Evolutionary conservation across 2,329 filamentous ascomycete genomes (phyloP).

Genomic region (Microsporum audouinii): DNA sequence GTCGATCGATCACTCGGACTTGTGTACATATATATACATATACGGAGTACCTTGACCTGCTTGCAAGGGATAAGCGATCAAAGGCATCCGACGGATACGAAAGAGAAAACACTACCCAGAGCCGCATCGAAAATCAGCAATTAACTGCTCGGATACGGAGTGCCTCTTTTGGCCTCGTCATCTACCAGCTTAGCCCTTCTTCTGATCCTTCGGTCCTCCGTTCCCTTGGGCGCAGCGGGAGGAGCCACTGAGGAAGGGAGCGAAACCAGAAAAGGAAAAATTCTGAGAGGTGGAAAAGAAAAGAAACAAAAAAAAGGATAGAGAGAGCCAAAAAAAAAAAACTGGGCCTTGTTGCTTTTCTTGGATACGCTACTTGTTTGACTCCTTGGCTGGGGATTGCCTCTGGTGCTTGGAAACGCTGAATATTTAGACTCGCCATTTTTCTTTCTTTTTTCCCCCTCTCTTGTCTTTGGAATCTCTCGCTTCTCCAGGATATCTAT

Average conservation of each 20-base stretch:
- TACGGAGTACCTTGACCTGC: too few relatives aligned
- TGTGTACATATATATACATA: neutral
- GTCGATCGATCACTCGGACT: neutral
- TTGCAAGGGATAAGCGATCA: neutral
- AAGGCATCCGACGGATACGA: neutral
- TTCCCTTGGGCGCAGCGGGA: neutral
- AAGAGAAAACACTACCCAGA: neutral
- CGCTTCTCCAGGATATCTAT: neutral
- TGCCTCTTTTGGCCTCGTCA: neutral
- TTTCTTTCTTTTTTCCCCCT: neutral
- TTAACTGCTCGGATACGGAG: neutral
- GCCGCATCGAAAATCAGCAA: neutral
- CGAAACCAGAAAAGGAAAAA: neutral
- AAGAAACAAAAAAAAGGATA: neutral
- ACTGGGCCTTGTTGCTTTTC: constrained; percentile 4
- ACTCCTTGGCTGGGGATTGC: neutral
- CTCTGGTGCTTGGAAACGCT: neutral
- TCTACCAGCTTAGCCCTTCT: neutral
- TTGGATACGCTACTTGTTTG: constrained; percentile 1
- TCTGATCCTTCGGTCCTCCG: neutral
- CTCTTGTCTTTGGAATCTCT: neutral
- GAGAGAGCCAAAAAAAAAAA: neutral
- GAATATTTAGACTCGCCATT: neutral
- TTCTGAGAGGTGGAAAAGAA: neutral
- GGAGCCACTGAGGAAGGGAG: neutral